Base-by-base conservation (phyloP, 768 basidiomycete genomes). In the Tylopilus sp. region DNA sequence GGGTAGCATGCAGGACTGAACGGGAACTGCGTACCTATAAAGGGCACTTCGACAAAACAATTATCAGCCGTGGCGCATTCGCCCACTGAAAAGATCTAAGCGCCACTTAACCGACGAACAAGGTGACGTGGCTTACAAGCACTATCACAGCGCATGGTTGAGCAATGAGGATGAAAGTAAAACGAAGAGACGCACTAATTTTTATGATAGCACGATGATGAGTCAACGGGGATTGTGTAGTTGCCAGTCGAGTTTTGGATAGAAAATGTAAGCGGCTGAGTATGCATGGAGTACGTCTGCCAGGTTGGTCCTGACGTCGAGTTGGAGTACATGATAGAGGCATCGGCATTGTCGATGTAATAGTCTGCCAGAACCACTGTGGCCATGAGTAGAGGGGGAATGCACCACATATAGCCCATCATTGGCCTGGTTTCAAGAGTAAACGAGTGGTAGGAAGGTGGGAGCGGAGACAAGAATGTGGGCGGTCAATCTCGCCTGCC, bases 31-130 rank as follows among this genome's bases (percentile, higher is more conserved):
- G 17, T 49, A 58, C 63, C 63, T 42, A 4, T 42, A 20, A 64
- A 66, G 42, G 63, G 63, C n/a, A 65, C 42, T 38, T 54, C 17
- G 26, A 65, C 28, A n/a, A n/a, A n/a, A n/a, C n/a, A n/a, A n/a
- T n/a, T n/a, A n/a, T n/a, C n/a, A n/a, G n/a, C n/a, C n/a, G 31
- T 33, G 13, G 51, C 51, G 11, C 64, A 64, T 18, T 30, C 53
- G 2, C 49, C 58, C 2, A 57, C 64, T 65, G 39, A 25, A 33
- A 6, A 26, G 0, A 9, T 3, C 4, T 56, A 13, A 39, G 41
- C 17, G 39, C 23, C 3, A 17, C 30, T 13, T 28, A 43, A 42
- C 8, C 21, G 6, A 40, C 10, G 22, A 6, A 22, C 4, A 33
- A 11, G 42, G 28, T 9, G 42, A 36, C 3, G 30, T 1, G n/a